These are phyloP conservation scores for Penicillium antarcticum DNA, from an alignment of 495 filamentous ascomycete genomes.

Conservation along the genomic window DNA sequence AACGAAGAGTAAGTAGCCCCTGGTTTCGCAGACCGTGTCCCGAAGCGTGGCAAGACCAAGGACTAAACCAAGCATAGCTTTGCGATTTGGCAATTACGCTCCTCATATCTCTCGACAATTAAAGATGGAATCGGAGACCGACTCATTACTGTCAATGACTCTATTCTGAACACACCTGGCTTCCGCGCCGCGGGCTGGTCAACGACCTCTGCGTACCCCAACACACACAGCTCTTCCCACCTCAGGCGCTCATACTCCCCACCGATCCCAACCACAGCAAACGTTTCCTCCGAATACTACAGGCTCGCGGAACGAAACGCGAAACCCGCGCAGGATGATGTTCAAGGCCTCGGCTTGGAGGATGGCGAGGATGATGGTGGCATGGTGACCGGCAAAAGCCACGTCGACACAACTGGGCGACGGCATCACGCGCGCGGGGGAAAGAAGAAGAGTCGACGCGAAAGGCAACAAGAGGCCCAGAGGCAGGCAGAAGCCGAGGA, in stretches of 20 bases:
- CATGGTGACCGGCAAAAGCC: constrained; percentile 72
- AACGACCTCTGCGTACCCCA: constrained; percentile 52
- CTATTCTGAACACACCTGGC: constrained; percentile 86
- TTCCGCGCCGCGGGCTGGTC: constrained; percentile 96
- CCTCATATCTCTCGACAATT: constrained; percentile 82
- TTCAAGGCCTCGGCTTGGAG: constrained; percentile 42
- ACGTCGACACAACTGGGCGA: constrained; percentile 70
- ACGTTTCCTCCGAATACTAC: constrained; percentile 79
- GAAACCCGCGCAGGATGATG: constrained; percentile 26
- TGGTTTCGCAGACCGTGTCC: background rate
- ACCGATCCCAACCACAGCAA: constrained; percentile 80
- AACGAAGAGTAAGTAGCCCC: constrained; percentile 80
- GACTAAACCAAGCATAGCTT: constrained; percentile 55
- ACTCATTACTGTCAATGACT: constrained; percentile 86
- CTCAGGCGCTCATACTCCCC: constrained; percentile 93
- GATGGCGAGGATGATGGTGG: constrained; percentile 80
- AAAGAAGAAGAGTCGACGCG: constrained; percentile 39
- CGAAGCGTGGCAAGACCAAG: background rate
- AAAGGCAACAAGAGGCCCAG: constrained; percentile 44
- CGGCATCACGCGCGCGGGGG: constrained; percentile 49
- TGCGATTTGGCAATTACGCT: constrained; percentile 88
- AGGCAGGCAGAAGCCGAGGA: constrained; percentile 81
- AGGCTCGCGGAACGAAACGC: constrained; percentile 34
- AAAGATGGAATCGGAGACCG: constrained; percentile 96
- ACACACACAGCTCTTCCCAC: constrained; percentile 45